These are phyloP conservation scores for Darksidea phi DNA, from an alignment of 495 filamentous ascomycete species.

Conservation along the genomic window DNA sequence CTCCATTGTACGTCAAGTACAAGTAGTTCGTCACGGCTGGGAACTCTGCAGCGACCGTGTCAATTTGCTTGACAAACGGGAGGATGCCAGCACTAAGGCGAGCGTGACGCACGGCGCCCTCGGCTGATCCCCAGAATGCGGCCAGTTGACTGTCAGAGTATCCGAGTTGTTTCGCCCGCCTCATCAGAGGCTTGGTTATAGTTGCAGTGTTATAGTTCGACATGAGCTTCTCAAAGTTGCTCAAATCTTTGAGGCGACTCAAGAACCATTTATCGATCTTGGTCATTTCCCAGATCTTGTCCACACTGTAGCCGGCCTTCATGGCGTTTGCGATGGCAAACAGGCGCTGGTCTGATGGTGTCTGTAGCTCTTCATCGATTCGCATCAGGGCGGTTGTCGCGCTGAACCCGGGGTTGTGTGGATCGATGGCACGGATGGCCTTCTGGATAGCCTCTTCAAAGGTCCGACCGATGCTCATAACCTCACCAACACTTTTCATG, in stretches of 20 bases:
- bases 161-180: slow-evolving; percentile 85
- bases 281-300: slow-evolving; percentile 97
- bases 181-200: slow-evolving; percentile 63
- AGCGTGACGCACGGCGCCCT: slow-evolving; percentile 78
- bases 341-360: slow-evolving; percentile 92
- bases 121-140: slow-evolving; percentile 89
- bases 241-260: slow-evolving; percentile 81
- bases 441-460: slow-evolving; percentile 99
- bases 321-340: slow-evolving; percentile 99
- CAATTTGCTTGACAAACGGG: slow-evolving; percentile 94
- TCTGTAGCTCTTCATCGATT: slow-evolving; percentile 93
- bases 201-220: slow-evolving; percentile 65
- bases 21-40: slow-evolving; percentile 95
- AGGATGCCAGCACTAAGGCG: slow-evolving; percentile 80
- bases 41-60: slow-evolving; percentile 97
- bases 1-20: slow-evolving; percentile 92
- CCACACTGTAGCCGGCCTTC: slow-evolving; percentile 85
- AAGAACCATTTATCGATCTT: slow-evolving; percentile 99
- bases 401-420: slow-evolving; percentile 92
- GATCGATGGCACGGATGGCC: slow-evolving; percentile 91
- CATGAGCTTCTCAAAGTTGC: slow-evolving; percentile 81
- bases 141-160: slow-evolving; percentile 93
- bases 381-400: slow-evolving; percentile 91
- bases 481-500: slow-evolving; percentile 99
- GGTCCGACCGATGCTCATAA: slow-evolving; percentile 95